Evolutionary conservation across 2,329 filamentous ascomycete species (phyloP).

Genomic region (Pseudogymnoascus verrucosus): DNA sequence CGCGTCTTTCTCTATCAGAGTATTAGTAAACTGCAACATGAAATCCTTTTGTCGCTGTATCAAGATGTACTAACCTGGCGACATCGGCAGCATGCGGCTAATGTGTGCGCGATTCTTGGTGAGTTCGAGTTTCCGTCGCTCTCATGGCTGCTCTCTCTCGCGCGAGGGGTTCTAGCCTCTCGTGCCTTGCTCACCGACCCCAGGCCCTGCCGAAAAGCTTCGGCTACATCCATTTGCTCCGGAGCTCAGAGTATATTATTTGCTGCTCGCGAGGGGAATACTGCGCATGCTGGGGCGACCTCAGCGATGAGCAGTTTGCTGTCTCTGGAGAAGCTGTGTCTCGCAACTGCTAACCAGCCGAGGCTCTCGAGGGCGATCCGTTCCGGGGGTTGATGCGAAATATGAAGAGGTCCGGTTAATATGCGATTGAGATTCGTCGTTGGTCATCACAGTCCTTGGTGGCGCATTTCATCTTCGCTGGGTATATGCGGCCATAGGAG

Average conservation of each 20-base stretch:
- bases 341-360: not conserved
- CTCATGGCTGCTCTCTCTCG: conserved; percentile 32
- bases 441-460: conserved; percentile 5
- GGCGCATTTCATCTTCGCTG: conserved; percentile 7
- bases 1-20: conserved; percentile 73
- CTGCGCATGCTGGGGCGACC: not conserved
- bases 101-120: conserved; percentile 64
- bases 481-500: conserved; percentile 2
- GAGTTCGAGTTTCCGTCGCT: conserved; percentile 43
- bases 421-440: conserved; percentile 5
- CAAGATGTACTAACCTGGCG: conserved; percentile 52
- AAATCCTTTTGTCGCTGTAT: not conserved
- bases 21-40: conserved; percentile 12
- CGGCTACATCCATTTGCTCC: conserved; percentile 47
- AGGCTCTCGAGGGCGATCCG: not conserved
- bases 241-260: not conserved
- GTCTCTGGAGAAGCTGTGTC: not conserved
- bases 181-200: conserved; percentile 29
- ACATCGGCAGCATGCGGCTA: conserved; percentile 74
- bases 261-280: not conserved
- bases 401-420: conserved; percentile 1
- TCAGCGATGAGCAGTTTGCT: not conserved
- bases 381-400: conserved; percentile 1
- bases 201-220: conserved; percentile 52
- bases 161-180: conserved; percentile 22